Percentiles rank a stretch among this genome's conserved stretches.
phyloP scores from a whole-genome alignment of 345 rosid genomes.

The Camelina laxa region DNA sequence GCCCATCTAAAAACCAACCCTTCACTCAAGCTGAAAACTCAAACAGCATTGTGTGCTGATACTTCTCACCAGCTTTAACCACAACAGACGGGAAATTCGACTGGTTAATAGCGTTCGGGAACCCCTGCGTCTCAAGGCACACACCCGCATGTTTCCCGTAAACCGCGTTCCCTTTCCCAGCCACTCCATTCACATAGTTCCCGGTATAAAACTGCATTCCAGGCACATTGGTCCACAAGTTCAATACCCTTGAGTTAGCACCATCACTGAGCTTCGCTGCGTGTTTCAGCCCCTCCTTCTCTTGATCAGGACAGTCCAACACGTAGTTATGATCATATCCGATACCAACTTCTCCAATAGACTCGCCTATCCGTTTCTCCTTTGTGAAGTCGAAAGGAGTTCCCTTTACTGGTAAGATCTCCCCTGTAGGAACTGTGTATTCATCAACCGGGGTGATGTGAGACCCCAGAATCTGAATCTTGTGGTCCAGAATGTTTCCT shows the following conservation, averaged over 20 bases:
- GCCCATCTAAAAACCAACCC: too few species aligned
- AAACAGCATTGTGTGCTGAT: constrained; percentile 75
- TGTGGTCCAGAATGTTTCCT: constrained; percentile 71
- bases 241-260: constrained; percentile 67
- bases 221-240: constrained; percentile 83
- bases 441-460: constrained; percentile 85
- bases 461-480: constrained; percentile 78
- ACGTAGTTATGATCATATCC: constrained; percentile 95
- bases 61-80: constrained; percentile 80
- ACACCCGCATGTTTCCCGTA: constrained; percentile 82
- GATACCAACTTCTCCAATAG: constrained; percentile 74
- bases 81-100: constrained; percentile 79
- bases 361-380: constrained; percentile 70
- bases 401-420: constrained; percentile 71
- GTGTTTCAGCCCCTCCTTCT: constrained; percentile 67
- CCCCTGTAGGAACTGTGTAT: constrained; percentile 82
- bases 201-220: constrained; percentile 92
- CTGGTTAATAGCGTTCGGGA: constrained; percentile 83
- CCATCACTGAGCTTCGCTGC: constrained; percentile 75
- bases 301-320: constrained; percentile 65
- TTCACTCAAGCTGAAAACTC: constrained; percentile 70
- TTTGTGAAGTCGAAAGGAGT: constrained; percentile 84
- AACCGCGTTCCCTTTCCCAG: constrained; percentile 75
- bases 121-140: constrained; percentile 94
- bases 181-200: constrained; percentile 78